Conservation (phyloP, 441 rosid genomes). For the Monsonia emarginata region DNA sequence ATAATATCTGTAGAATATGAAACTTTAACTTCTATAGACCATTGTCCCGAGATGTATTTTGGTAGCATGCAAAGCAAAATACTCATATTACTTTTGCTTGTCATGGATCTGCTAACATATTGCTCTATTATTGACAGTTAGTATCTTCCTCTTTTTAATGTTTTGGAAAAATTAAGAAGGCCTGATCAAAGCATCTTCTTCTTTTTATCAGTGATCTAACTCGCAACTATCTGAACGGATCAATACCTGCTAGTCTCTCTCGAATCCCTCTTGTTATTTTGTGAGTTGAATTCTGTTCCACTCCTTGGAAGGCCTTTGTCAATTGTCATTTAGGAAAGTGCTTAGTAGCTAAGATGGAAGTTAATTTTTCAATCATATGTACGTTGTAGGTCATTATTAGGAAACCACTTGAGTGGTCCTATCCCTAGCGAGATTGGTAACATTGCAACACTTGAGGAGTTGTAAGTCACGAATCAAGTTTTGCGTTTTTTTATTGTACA, state of each 20-base stretch:
- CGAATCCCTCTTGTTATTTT: constrained; percentile 36
- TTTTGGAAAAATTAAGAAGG: too few relatives aligned
- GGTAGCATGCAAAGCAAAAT: too few relatives aligned
- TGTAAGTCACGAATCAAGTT: constrained; percentile 38
- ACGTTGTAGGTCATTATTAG: constrained; percentile 37
- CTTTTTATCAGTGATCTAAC: constrained; percentile 47
- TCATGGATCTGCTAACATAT: too few relatives aligned
- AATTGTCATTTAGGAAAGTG: neutral
- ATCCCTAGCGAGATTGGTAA: constrained; percentile 50
- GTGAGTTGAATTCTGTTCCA: constrained; percentile 29
- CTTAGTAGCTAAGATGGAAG: constrained; percentile 1
- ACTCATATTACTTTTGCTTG: neutral
- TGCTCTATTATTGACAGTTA: too few relatives aligned
- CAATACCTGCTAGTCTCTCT: constrained; percentile 51
- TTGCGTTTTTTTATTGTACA: neutral
- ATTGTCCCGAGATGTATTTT: too few relatives aligned
- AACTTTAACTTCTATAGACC: too few relatives aligned
- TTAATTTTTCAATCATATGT: neutral
- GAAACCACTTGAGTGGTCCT: constrained; percentile 59
- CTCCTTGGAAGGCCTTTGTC: neutral
- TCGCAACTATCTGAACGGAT: constrained; percentile 62
- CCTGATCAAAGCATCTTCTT: neutral
- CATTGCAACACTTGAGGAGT: constrained; percentile 34
- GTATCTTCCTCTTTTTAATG: too few relatives aligned
- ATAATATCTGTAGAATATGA: too few relatives aligned